phyloP scores from a whole-genome alignment of 495 filamentous ascomycete species.

The Trichoderma gamsii region DNA sequence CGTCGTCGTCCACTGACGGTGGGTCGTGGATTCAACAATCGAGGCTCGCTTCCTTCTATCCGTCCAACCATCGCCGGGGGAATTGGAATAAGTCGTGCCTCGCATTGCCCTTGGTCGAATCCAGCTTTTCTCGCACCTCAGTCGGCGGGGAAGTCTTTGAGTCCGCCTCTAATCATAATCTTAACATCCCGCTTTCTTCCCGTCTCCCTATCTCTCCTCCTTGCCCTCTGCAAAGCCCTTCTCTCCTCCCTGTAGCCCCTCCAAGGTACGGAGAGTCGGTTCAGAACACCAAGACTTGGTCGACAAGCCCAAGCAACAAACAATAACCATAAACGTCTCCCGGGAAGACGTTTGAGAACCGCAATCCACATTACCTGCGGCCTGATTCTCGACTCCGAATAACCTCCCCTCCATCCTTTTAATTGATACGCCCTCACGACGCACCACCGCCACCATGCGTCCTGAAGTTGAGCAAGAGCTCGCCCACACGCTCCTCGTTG shows the following conservation, averaged over 20 bases:
- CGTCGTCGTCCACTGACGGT: neutral
- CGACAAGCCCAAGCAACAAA: neutral
- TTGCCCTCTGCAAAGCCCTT: neutral
- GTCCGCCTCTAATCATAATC: neutral
- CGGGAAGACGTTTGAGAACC: neutral
- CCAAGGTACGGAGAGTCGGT: conserved; percentile 3
- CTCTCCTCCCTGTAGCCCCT: conserved; percentile 1
- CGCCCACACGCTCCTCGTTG: conserved; percentile 92
- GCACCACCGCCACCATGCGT: conserved; percentile 60
- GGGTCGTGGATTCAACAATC: conserved; percentile 16
- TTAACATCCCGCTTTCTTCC: neutral
- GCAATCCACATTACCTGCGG: neutral
- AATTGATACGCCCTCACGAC: conserved; percentile 10
- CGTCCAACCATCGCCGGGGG: conserved; percentile 1
- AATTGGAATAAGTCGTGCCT: neutral
- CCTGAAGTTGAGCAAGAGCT: conserved; percentile 99
- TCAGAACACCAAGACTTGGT: neutral
- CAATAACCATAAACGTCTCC: neutral
- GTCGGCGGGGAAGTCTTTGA: neutral
- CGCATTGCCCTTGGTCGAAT: neutral
- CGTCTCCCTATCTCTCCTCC: neutral
- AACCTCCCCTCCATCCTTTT: neutral
- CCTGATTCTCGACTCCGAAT: neutral
- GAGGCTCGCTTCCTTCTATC: conserved; percentile 5
- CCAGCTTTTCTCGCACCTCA: neutral